Conservation (phyloP, 345 rosid species). For the Rhizophora mangle region DNA sequence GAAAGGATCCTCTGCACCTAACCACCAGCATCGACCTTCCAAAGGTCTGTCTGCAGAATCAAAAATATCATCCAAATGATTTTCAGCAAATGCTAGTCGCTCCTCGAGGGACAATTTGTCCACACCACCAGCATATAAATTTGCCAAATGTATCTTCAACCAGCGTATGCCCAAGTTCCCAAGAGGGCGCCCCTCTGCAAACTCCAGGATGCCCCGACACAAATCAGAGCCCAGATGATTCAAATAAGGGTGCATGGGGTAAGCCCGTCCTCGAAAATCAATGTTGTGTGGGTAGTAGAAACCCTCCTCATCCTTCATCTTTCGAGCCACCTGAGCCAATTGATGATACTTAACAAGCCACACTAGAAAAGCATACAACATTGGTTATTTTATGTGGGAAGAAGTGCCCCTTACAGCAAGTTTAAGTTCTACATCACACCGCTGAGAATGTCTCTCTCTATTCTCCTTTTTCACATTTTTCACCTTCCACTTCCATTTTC, state of each 20-base stretch:
- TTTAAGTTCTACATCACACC: constrained; percentile 90
- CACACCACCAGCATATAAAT: constrained; percentile 88
- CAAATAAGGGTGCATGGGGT: constrained; percentile 96
- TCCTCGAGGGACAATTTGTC: constrained; percentile 84
- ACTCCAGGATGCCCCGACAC: constrained; percentile 95
- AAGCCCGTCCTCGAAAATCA: constrained; percentile 98
- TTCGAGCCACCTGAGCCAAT: constrained; percentile 79
- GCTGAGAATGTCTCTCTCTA: constrained; percentile 86
- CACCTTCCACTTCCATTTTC: constrained; percentile 86
- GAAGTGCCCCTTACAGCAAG: constrained; percentile 68
- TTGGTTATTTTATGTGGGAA: constrained; percentile 5
- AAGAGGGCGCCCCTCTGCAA: constrained; percentile 87
- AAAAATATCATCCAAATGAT: constrained; percentile 78
- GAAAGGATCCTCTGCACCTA: constrained; percentile 93
- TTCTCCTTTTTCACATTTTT: constrained; percentile 64
- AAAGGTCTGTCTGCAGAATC: constrained; percentile 94
- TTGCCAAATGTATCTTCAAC: constrained; percentile 98
- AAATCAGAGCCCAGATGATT: constrained; percentile 99
- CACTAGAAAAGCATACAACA: constrained; percentile 12
- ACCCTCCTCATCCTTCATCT: constrained; percentile 91
- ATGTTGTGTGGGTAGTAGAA: constrained; percentile 94
- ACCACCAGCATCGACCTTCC: constrained; percentile 97
- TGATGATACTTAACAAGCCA: constrained; percentile 21
- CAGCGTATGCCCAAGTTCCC: constrained; percentile 80
- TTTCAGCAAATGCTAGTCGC: constrained; percentile 77